Evolutionary conservation across 2,329 filamentous ascomycete species (phyloP).

Genomic region (Verticillium tricorpus): DNA sequence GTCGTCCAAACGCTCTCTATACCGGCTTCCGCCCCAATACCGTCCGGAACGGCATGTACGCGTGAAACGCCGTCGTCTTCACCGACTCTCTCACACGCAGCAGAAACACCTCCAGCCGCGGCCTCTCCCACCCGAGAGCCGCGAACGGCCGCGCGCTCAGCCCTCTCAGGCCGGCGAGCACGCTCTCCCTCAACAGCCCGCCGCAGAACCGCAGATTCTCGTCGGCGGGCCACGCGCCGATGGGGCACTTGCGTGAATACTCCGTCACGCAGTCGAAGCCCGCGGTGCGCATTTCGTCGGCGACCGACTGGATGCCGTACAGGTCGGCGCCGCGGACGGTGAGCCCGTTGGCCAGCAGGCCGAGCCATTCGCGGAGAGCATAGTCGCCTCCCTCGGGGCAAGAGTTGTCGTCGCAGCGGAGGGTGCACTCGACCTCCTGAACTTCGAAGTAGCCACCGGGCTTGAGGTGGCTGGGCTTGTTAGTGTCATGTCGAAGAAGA

Average conservation of each 20-base stretch:
- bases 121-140: slow-evolving; percentile 32
- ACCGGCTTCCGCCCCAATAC: slow-evolving; percentile 33
- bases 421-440: slow-evolving; percentile 38
- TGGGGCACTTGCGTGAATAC: slow-evolving; percentile 40
- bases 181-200: slow-evolving; percentile 37
- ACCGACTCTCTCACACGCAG: slow-evolving; percentile 35
- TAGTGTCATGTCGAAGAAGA: not conserved
- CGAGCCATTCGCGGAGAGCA: slow-evolving; percentile 41
- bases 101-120: slow-evolving; percentile 40
- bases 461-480: slow-evolving; percentile 32
- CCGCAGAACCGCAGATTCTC: slow-evolving; percentile 33
- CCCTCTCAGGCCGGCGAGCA: slow-evolving; percentile 34
- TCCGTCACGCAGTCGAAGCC: slow-evolving; percentile 38
- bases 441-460: slow-evolving; percentile 48
- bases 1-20: not conserved
- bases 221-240: slow-evolving; percentile 42
- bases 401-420: slow-evolving; percentile 39
- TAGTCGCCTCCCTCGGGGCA: slow-evolving; percentile 34
- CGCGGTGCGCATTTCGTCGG: slow-evolving; percentile 28
- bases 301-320: slow-evolving; percentile 30
- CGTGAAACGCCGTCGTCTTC: slow-evolving; percentile 28
- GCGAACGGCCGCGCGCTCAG: slow-evolving; percentile 32
- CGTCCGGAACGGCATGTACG: slow-evolving; percentile 35
- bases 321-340: slow-evolving; percentile 35
- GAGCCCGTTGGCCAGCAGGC: slow-evolving; percentile 35